These are phyloP conservation scores for Pyrenophora seminiperda DNA, from an alignment of 2,329 filamentous ascomycete species.

Conservation along the genomic window DNA sequence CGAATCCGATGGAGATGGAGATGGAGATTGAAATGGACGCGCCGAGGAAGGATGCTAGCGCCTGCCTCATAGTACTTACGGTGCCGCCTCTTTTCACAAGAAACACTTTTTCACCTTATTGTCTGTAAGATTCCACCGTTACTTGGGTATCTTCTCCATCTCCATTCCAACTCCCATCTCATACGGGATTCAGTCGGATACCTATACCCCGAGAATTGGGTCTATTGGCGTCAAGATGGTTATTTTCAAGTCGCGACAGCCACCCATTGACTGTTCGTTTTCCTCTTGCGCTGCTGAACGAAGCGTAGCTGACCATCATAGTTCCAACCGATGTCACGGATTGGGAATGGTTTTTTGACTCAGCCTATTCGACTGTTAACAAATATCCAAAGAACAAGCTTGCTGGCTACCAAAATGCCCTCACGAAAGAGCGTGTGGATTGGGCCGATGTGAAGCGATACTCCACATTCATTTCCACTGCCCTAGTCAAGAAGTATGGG, in stretches of 20 bases:
- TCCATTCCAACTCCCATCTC: no score
- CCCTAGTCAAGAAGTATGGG: conserved; percentile 61
- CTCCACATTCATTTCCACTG: conserved; percentile 65
- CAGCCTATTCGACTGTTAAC: conserved; percentile 57
- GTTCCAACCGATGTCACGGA: conserved; percentile 61
- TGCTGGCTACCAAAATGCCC: conserved; percentile 62
- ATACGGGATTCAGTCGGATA: no score
- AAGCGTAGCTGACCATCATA: conserved; percentile 30
- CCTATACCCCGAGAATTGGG: background rate
- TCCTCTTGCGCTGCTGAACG: no score
- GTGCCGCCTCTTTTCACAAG: background rate
- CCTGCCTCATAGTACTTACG: background rate
- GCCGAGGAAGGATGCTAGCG: conserved; percentile 24
- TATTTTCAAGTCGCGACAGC: conserved; percentile 52
- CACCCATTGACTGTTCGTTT: conserved; percentile 49
- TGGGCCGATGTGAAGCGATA: conserved; percentile 64
- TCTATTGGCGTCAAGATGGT: conserved; percentile 35
- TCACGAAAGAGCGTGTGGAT: conserved; percentile 62
- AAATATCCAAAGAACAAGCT: conserved; percentile 50
- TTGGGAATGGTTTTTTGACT: conserved; percentile 68
- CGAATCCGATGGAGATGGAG: conserved; percentile 29
- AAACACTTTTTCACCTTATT: background rate
- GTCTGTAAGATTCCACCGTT: background rate
- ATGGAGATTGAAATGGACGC: conserved; percentile 6
- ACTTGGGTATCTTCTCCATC: background rate